These are phyloP conservation scores for Colletotrichum tamarilloi DNA, from an alignment of 2,329 filamentous ascomycete genomes.

Conservation along the genomic window DNA sequence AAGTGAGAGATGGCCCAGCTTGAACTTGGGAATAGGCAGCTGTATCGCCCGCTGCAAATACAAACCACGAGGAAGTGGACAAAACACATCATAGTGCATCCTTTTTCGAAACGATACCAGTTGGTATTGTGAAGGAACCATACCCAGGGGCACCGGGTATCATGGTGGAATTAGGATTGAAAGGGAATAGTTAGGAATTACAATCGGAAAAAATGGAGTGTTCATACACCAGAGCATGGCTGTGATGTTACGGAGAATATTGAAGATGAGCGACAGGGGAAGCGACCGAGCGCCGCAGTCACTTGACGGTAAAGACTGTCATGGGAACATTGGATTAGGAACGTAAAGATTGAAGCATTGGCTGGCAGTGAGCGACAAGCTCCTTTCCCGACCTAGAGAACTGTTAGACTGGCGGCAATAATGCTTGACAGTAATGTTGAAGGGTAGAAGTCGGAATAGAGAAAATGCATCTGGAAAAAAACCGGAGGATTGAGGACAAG, in stretches of 20 bases:
- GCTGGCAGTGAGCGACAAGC: background rate
- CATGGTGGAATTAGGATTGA: background rate
- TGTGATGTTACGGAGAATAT: background rate
- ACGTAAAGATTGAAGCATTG: background rate
- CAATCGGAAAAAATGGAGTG: background rate
- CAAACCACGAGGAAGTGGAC: background rate
- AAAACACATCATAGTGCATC: background rate
- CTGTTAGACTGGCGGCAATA: background rate
- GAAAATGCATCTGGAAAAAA: slow-evolving; percentile 3
- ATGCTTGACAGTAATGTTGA: background rate
- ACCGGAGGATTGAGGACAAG: background rate
- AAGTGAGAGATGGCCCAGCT: background rate
- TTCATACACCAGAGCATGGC: background rate
- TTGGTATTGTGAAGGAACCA: background rate
- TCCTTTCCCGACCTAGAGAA: background rate
- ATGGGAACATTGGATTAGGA: background rate
- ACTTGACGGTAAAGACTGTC: background rate
- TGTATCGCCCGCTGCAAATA: background rate
- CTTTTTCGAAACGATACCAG: background rate
- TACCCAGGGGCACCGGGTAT: too few species aligned
- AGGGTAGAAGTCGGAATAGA: background rate
- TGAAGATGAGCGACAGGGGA: background rate
- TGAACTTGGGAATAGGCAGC: background rate
- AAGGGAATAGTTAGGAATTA: background rate
- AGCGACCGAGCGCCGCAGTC: background rate